These are phyloP conservation scores for Fusarium chlamydosporum DNA, from an alignment of 2,329 filamentous ascomycete genomes.

Conservation along the genomic window DNA sequence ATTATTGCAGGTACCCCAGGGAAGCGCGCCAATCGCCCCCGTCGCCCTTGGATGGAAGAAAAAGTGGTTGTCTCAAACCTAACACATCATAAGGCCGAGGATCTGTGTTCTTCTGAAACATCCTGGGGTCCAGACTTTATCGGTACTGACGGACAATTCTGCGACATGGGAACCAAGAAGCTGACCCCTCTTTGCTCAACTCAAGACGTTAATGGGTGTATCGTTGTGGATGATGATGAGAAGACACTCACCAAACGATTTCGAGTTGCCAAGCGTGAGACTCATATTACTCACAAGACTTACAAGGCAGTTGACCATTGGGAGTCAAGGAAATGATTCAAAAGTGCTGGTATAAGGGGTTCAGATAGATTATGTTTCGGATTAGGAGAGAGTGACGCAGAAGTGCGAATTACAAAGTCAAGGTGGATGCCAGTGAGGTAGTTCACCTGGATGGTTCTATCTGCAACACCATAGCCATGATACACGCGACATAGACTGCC, in stretches of 20 bases:
- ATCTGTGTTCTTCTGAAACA: background rate
- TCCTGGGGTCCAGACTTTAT: background rate
- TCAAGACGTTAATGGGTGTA: background rate
- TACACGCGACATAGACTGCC: no score
- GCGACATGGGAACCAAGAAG: background rate
- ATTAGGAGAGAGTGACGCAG: no score
- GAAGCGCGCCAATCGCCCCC: background rate
- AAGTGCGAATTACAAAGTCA: no score
- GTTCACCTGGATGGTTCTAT: no score
- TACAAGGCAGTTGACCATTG: background rate
- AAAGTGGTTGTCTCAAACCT: rapidly evolving
- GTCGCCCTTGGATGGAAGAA: rapidly evolving
- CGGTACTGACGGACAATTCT: background rate
- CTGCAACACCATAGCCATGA: no score
- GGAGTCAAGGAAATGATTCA: background rate
- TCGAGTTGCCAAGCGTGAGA: background rate
- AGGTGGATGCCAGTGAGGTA: no score
- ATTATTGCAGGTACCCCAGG: rapidly evolving
- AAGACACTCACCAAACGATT: background rate
- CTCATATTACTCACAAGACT: rapidly evolving
- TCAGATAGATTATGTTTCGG: no score
- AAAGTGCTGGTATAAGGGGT: no score
- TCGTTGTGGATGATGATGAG: background rate
- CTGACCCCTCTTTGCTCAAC: background rate
- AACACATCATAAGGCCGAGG: background rate